phyloP scores from a whole-genome alignment of 2,329 filamentous ascomycete species.

The Claviceps purpurea region DNA sequence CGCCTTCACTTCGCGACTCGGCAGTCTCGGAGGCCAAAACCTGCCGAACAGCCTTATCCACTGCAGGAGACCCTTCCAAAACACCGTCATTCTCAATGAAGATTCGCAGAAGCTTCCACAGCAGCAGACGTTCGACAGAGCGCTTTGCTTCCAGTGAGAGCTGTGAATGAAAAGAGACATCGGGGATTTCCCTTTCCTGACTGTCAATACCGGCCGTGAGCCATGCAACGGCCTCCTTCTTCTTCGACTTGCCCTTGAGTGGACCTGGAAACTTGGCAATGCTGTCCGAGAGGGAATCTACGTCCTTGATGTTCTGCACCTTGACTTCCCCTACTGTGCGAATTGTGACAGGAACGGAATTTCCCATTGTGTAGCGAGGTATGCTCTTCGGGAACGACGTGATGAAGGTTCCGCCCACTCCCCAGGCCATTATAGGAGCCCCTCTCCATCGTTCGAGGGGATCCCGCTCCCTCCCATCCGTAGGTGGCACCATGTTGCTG shows the following conservation, averaged over 20 bases:
- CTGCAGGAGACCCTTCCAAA: conserved; percentile 57
- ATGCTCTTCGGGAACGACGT: conserved; percentile 82
- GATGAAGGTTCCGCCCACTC: conserved; percentile 68
- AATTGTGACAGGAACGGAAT: conserved; percentile 62
- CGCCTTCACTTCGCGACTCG: conserved; percentile 1
- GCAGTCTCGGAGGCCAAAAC: conserved; percentile 51
- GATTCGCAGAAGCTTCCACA: conserved; percentile 76
- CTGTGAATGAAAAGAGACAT: conserved; percentile 33
- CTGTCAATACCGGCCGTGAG: conserved; percentile 60
- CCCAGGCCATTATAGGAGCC: conserved; percentile 74
- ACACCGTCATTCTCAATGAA: conserved; percentile 78
- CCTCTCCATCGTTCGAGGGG: conserved; percentile 84
- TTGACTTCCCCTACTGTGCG: conserved; percentile 72
- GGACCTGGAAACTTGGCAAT: conserved; percentile 80
- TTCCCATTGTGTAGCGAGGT: conserved; percentile 69
- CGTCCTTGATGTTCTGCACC: conserved; percentile 60
- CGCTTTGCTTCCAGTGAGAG: conserved; percentile 53
- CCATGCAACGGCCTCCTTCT: conserved; percentile 84
- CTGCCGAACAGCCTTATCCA: conserved; percentile 62
- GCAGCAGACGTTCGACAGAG: conserved; percentile 61
- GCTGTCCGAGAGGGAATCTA: conserved; percentile 57
- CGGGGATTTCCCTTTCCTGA: conserved; percentile 48
- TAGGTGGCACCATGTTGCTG: conserved; percentile 45
- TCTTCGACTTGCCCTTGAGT: conserved; percentile 78
- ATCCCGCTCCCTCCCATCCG: conserved; percentile 57